phyloP scores from a whole-genome alignment of 495 filamentous ascomycete species.

The Hypoxylon fragiforme region DNA sequence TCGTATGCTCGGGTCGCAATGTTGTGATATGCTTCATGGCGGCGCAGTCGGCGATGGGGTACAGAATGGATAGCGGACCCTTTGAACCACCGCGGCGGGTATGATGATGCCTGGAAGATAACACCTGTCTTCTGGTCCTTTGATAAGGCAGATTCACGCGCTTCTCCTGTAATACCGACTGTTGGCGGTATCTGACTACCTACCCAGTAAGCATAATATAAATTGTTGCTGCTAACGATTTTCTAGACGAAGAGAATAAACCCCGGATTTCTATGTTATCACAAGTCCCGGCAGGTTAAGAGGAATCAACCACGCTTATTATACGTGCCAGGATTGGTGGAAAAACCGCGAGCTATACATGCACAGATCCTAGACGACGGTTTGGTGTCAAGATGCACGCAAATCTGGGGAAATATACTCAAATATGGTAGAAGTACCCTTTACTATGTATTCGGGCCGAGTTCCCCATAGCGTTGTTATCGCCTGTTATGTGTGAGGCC shows the following conservation, averaged over 20 bases:
- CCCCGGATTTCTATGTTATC: conserved; percentile 22
- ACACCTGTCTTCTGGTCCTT: conserved; percentile 5
- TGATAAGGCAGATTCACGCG: conserved; percentile 3
- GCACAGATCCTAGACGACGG: conserved; percentile 10
- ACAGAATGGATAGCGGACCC: conserved; percentile 2
- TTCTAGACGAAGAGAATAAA: no score
- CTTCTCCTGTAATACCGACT: no score
- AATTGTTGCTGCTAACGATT: no score
- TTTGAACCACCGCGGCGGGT: conserved; percentile 8
- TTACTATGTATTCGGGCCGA: conserved; percentile 33
- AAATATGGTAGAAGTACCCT: conserved; percentile 17
- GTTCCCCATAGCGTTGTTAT: conserved; percentile 10
- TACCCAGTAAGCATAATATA: no score
- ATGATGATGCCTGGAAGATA: no score
- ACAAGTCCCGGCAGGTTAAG: conserved; percentile 12
- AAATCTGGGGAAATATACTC: conserved; percentile 28
- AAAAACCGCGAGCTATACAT: conserved; percentile 12
- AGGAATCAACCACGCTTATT: conserved; percentile 5
- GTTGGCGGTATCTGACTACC: no score
- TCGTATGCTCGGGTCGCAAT: no score
- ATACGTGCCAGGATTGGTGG: conserved; percentile 28
- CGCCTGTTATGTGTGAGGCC: no score
- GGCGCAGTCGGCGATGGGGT: conserved; percentile 18
- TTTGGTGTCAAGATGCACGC: conserved; percentile 21
- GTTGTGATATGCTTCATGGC: no score